Base-by-base conservation (phyloP, 1,139 yeast genomes). In the Saccharomyces hybrid region DNA sequence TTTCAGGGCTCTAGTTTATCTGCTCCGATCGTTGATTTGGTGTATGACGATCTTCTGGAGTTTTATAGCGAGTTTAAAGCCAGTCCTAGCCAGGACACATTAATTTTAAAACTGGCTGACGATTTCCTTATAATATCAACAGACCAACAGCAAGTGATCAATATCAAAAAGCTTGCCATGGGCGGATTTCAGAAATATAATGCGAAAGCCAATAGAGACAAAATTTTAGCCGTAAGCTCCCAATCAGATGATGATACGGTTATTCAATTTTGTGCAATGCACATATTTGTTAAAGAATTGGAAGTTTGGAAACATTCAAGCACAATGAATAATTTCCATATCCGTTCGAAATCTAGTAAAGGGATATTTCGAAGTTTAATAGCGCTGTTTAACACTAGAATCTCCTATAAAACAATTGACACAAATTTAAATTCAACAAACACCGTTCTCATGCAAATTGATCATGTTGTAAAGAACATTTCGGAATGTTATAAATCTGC, bases 1-100 rank as follows among this genome's bases (percentile, higher is more conserved):
- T 93, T 87, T 53, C 99, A 93, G 70, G 99, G 99, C 0, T 82
- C 89, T 6, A 82, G 86, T 0, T 70, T 91, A 14, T 95, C 96
- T 60, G 79, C 88, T 0, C 73, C 83, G 2, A 75, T 93, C 42
- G 90, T 96, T 61, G 88, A 90, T 61, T 64, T 90, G 4, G 81
- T 88, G 0, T 86, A 87, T 62, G 88, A 86, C 61, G 75, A 78
- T 7, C 68, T 91, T 51, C 79, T 87, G 2, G 75, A 75, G n/a
- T 66, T 73, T 6, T 64, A 75, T 42, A 72, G 78, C n/a, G 58
- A 62, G 1, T 76, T 75, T 57, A 53, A 72, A 2, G 57, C 63
- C 0, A 54, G 64, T 1, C 56, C 59, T 0, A 57, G 61, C 5
- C 53, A 56, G 8, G 57, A 73, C 1, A 73, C 80, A 3, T 58